Percentiles rank a stretch among this genome's conserved stretches.
phyloP scores from a whole-genome alignment of 192 early-diverging fungal genomes.

The Borealophlyctis nickersoniae region DNA sequence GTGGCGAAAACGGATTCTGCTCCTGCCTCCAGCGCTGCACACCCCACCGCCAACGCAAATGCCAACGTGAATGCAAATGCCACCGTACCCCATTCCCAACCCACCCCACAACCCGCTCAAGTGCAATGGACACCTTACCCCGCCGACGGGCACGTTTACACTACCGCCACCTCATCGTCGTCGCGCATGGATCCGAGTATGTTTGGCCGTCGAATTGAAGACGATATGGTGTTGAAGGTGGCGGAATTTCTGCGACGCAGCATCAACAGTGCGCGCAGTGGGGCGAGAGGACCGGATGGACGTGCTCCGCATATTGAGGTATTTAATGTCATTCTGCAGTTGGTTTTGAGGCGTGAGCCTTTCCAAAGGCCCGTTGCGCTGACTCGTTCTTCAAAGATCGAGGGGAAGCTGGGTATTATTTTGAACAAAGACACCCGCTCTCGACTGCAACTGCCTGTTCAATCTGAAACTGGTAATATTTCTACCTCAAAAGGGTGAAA shows the following conservation, averaged over 20 bases:
- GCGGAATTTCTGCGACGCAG: slow-evolving; percentile 22
- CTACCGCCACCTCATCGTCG: neutral
- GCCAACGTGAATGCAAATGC: neutral
- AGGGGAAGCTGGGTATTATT: slow-evolving; percentile 86
- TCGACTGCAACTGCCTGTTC: slow-evolving; percentile 63
- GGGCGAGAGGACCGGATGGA: neutral
- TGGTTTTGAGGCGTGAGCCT: no score
- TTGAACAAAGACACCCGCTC: slow-evolving; percentile 61
- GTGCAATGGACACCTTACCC: neutral
- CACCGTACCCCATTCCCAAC: neutral
- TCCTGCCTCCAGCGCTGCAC: no score
- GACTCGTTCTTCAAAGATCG: slow-evolving; percentile 59
- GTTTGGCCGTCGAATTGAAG: slow-evolving; percentile 16
- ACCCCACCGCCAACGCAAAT: neutral
- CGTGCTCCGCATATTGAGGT: slow-evolving; percentile 12
- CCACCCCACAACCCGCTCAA: neutral
- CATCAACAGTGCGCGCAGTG: slow-evolving; percentile 2
- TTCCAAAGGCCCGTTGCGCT: neutral
- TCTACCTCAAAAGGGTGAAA: no score
- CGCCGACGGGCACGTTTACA: neutral
- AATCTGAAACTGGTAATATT: slow-evolving; percentile 60
- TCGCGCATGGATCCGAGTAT: slow-evolving; percentile 13
- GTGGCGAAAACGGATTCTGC: neutral
- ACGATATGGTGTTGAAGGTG: slow-evolving; percentile 18
- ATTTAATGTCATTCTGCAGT: no score